These are phyloP conservation scores for Trichoderma koningiopsis DNA, from an alignment of 2,329 filamentous ascomycete genomes.

Conservation along the genomic window DNA sequence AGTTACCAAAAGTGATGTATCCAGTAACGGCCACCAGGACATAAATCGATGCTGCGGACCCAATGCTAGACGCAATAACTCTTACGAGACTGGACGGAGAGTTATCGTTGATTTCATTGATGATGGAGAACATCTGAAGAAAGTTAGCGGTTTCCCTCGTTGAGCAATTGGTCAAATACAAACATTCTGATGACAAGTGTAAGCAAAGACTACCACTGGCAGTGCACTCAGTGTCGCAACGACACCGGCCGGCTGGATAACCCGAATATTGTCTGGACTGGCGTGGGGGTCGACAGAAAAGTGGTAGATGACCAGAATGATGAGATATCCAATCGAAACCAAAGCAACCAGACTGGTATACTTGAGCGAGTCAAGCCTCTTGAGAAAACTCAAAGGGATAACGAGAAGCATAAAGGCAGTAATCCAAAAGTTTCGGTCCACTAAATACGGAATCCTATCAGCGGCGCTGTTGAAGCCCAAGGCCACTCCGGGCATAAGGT, in stretches of 20 bases:
- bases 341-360: constrained; percentile 93
- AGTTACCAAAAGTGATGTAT: constrained; percentile 92
- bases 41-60: constrained; percentile 83
- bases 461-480: constrained; percentile 72
- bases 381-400: constrained; percentile 90
- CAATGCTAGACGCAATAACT: constrained; percentile 82
- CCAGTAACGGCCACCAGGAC: constrained; percentile 91
- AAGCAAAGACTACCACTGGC: constrained; percentile 97
- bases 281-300: constrained; percentile 78
- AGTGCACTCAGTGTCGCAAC: constrained; percentile 80
- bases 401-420: constrained; percentile 96
- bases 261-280: constrained; percentile 72
- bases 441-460: constrained; percentile 67
- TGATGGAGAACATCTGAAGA: constrained; percentile 90
- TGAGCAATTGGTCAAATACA: constrained; percentile 35
- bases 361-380: constrained; percentile 90
- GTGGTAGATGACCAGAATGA: constrained; percentile 90
- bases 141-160: background rate
- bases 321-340: constrained; percentile 90
- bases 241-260: constrained; percentile 77
- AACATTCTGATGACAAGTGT: constrained; percentile 98
- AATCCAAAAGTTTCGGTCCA: constrained; percentile 95
- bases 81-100: constrained; percentile 72
- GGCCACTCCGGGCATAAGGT: constrained; percentile 95
- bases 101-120: constrained; percentile 91